A percentile compares a stretch with the other conserved stretches of the same genome.
phyloP scores from a whole-genome alignment of 2,329 filamentous ascomycete species.

The Fusarium sp. region DNA sequence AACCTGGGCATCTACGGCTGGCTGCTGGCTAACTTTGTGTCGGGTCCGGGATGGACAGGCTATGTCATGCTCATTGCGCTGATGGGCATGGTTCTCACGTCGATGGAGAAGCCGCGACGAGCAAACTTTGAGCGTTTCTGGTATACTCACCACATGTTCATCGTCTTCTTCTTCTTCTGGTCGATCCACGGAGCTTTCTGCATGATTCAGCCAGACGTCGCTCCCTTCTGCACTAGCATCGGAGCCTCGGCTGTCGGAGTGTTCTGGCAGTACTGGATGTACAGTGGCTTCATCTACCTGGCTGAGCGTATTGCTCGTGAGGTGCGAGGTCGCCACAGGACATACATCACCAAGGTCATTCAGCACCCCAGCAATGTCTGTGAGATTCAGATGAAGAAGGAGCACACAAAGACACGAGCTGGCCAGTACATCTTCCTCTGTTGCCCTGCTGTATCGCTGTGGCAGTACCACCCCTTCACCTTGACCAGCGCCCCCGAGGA shows the following conservation, averaged over 20 bases:
- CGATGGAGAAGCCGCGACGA: conserved; percentile 80
- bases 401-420: conserved; percentile 82
- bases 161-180: conserved; percentile 92
- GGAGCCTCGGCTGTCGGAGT: conserved; percentile 76
- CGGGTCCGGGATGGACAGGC: conserved; percentile 86
- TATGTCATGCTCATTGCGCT: conserved; percentile 85
- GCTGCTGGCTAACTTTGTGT: conserved; percentile 80
- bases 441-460: conserved; percentile 86
- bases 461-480: conserved; percentile 91
- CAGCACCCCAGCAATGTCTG: conserved; percentile 90
- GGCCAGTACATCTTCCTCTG: conserved; percentile 92
- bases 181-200: conserved; percentile 90
- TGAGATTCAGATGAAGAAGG: conserved; percentile 93
- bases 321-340: conserved; percentile 83
- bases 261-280: conserved; percentile 93
- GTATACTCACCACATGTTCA: conserved; percentile 90
- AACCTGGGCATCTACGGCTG: conserved; percentile 83
- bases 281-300: conserved; percentile 83
- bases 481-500: conserved; percentile 89
- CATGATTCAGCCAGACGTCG: conserved; percentile 88
- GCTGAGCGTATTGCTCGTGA: conserved; percentile 84
- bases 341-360: conserved; percentile 88
- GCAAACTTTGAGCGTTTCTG: conserved; percentile 91
- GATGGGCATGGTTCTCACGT: conserved; percentile 83
- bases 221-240: conserved; percentile 80